A percentile compares a stretch with the other conserved stretches of the same genome.
Evolutionary conservation across 1,139 yeast species (phyloP).

Genomic region (Pichia sp.): DNA sequence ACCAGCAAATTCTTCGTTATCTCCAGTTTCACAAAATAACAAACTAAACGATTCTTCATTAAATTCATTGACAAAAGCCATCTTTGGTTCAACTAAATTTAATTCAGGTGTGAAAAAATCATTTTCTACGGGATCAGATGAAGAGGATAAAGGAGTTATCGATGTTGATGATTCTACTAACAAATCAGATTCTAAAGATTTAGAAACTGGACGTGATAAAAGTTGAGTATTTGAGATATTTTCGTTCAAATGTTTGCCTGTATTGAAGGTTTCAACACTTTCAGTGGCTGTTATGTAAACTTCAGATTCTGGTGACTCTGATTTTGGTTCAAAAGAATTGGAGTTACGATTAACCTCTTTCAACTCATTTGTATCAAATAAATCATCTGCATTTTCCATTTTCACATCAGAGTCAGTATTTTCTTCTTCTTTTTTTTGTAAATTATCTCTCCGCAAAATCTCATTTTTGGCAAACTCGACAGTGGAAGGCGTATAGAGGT

Average conservation of each 20-base stretch:
- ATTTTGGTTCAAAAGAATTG: background rate
- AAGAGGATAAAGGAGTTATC: constrained; percentile 3
- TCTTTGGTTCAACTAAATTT: constrained; percentile 3
- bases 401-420: background rate
- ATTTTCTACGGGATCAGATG: background rate
- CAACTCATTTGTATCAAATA: background rate
- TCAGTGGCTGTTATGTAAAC: constrained; percentile 9
- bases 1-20: constrained; percentile 31
- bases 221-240: background rate
- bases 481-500: constrained; percentile 23
- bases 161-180: background rate
- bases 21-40: constrained; percentile 42
- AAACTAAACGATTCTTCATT: constrained; percentile 37
- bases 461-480: background rate
- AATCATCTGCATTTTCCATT: background rate
- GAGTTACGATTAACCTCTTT: background rate
- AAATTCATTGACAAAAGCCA: constrained; percentile 69
- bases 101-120: background rate
- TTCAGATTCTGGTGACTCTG: constrained; percentile 12
- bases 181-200: background rate
- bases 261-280: background rate
- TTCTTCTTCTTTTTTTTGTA: background rate
- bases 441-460: background rate
- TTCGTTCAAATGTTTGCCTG: background rate
- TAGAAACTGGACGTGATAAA: background rate